These are phyloP conservation scores for Dendrocalamus sinicus DNA, from an alignment of 176 grass and related monocot genomes.

Conservation along the genomic window DNA sequence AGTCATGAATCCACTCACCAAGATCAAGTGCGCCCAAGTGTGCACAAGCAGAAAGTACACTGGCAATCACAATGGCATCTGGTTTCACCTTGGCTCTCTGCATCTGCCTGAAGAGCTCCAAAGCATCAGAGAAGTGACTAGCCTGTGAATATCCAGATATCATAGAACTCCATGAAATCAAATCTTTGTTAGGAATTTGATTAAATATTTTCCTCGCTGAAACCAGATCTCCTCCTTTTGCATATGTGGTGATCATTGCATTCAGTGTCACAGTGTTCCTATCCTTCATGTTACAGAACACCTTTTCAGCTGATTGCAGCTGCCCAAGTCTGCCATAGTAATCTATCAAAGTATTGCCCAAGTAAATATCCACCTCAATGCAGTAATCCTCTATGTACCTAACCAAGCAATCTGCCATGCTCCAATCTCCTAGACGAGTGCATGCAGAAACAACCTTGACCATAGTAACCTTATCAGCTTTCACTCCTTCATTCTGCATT, in stretches of 20 bases:
- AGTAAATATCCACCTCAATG: slow-evolving; percentile 62
- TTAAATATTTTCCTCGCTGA: slow-evolving; percentile 58
- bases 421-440: slow-evolving; percentile 55
- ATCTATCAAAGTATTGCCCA: slow-evolving; percentile 63
- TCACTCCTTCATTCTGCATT: slow-evolving; percentile 49
- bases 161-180: slow-evolving; percentile 72
- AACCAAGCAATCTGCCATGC: slow-evolving; percentile 50
- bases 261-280: slow-evolving; percentile 50
- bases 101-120: slow-evolving; percentile 54
- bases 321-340: slow-evolving; percentile 46
- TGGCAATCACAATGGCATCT: slow-evolving; percentile 47
- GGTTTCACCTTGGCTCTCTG: slow-evolving; percentile 58
- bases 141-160: slow-evolving; percentile 55
- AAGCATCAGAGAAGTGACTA: slow-evolving; percentile 55
- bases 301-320: slow-evolving; percentile 49
- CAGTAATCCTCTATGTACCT: slow-evolving; percentile 50
- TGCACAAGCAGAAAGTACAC: slow-evolving; percentile 51
- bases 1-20: slow-evolving; percentile 58
- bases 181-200: slow-evolving; percentile 52
- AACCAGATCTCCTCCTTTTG: slow-evolving; percentile 50
- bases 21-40: slow-evolving; percentile 53
- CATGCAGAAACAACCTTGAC: slow-evolving; percentile 64
- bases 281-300: slow-evolving; percentile 54
- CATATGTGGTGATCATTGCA: slow-evolving; percentile 55
- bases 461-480: slow-evolving; percentile 59